A percentile compares a stretch with the other conserved stretches of the same genome.
Evolutionary conservation across 345 rosid species (phyloP).

Genomic region (Lenwebbia sp.): DNA sequence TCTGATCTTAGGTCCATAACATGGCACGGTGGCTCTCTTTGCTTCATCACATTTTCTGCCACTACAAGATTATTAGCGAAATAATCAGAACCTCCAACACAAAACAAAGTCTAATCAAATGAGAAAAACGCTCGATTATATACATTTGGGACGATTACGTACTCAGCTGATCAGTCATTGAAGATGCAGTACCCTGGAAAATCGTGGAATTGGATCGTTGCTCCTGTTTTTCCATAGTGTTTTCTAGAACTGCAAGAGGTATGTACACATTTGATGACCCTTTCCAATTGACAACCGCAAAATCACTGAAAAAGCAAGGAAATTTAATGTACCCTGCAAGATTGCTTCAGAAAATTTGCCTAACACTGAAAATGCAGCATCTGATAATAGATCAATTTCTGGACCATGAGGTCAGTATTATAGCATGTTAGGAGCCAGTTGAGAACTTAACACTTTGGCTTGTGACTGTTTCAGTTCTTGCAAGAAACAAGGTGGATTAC

Average conservation of each 20-base stretch:
- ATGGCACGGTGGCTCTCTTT: not conserved
- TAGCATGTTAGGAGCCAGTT: not conserved
- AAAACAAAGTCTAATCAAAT: not conserved
- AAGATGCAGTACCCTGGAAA: not conserved
- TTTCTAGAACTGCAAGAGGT: not conserved
- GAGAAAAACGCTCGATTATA: not conserved
- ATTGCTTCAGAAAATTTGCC: not conserved
- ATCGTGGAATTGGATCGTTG: not conserved
- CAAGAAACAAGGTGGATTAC: not conserved
- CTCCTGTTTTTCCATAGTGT: constrained; percentile 6
- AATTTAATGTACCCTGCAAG: not conserved
- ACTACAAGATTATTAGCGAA: not conserved
- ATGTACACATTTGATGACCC: constrained; percentile 18
- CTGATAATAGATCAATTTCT: not conserved
- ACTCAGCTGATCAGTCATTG: not conserved
- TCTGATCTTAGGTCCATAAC: constrained; percentile 10
- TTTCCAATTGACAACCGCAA: constrained; percentile 2
- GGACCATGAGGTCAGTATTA: not conserved
- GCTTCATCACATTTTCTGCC: not conserved
- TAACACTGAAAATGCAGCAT: not conserved
- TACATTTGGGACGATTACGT: not conserved
- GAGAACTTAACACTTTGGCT: not conserved
- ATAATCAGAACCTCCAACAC: not conserved
- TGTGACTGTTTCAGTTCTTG: not conserved
- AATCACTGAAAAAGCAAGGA: constrained; percentile 3